Percentiles rank a stretch among this genome's conserved stretches.
Evolutionary conservation across 2,329 filamentous ascomycete species (phyloP).

Genomic region (Pseudopithomyces maydicus): DNA sequence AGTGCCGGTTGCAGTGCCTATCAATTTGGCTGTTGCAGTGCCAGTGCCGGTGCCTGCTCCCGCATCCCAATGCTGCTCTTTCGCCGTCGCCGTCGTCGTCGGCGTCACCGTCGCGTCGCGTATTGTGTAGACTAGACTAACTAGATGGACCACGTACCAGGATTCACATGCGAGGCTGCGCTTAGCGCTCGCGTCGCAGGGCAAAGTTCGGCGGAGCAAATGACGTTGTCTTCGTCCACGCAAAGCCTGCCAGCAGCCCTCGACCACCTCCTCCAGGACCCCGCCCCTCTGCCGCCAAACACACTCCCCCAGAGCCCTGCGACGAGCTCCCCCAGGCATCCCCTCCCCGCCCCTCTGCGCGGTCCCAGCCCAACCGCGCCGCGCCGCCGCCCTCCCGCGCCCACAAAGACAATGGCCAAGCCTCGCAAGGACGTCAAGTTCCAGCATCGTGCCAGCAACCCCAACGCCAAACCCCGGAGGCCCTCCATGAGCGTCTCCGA

Average conservation of each 20-base stretch:
- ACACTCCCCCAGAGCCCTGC: neutral
- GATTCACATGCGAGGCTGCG: slow-evolving; percentile 3
- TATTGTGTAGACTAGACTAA: neutral
- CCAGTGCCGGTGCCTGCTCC: neutral
- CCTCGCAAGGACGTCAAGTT: slow-evolving; percentile 66
- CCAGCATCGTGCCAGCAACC: slow-evolving; percentile 55
- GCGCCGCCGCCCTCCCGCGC: slow-evolving; percentile 6
- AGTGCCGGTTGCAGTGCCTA: no score
- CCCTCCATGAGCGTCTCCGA: slow-evolving; percentile 75
- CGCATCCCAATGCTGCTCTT: slow-evolving; percentile 9
- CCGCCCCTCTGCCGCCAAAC: neutral
- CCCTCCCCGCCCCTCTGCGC: neutral
- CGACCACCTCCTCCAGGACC: neutral
- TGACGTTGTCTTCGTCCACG: slow-evolving; percentile 3
- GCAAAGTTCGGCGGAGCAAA: neutral
- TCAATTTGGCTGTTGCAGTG: no score
- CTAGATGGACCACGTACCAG: neutral
- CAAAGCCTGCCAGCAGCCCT: slow-evolving; percentile 9
- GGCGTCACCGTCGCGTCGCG: neutral
- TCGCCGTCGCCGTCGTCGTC: neutral
- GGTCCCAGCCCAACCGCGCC: neutral
- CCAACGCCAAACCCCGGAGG: slow-evolving; percentile 57
- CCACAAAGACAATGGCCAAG: slow-evolving; percentile 32
- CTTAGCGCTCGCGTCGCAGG: neutral
- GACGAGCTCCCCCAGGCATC: neutral